Conservation (phyloP, 2,329 filamentous ascomycete genomes). For the Gliomastix tumulicola region DNA sequence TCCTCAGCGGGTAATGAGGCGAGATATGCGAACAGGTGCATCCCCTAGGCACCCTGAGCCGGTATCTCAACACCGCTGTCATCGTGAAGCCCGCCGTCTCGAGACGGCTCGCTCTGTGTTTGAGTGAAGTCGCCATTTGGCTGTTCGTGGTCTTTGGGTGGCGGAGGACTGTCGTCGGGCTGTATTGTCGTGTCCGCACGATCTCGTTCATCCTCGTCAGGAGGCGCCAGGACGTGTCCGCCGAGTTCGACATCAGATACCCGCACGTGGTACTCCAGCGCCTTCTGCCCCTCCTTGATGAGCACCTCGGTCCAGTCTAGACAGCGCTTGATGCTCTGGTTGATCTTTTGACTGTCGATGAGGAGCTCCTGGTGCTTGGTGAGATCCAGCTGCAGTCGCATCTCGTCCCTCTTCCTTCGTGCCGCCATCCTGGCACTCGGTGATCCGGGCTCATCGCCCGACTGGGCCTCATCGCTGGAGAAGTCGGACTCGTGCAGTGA, state of each 20-base stretch:
- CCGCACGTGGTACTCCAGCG: constrained; percentile 73
- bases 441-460: constrained; percentile 26
- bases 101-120: neutral
- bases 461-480: constrained; percentile 30
- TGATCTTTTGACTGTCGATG: constrained; percentile 88
- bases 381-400: constrained; percentile 76
- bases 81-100: neutral
- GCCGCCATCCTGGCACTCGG: constrained; percentile 22
- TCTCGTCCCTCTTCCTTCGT: constrained; percentile 69
- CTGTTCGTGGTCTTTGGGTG: too few relatives aligned
- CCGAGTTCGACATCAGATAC: constrained; percentile 76
- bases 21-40: too few relatives aligned
- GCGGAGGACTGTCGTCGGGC: too few relatives aligned
- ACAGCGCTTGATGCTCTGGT: constrained; percentile 86
- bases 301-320: constrained; percentile 84
- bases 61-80: too few relatives aligned
- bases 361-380: constrained; percentile 84
- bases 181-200: too few relatives aligned
- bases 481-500: constrained; percentile 46
- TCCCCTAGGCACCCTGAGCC: too few relatives aligned
- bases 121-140: too few relatives aligned
- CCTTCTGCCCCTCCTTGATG: constrained; percentile 82
- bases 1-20: too few relatives aligned
- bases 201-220: constrained; percentile 53
- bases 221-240: constrained; percentile 64